phyloP scores from a whole-genome alignment of 2,329 filamentous ascomycete genomes.

The Rutstroemia sp. region DNA sequence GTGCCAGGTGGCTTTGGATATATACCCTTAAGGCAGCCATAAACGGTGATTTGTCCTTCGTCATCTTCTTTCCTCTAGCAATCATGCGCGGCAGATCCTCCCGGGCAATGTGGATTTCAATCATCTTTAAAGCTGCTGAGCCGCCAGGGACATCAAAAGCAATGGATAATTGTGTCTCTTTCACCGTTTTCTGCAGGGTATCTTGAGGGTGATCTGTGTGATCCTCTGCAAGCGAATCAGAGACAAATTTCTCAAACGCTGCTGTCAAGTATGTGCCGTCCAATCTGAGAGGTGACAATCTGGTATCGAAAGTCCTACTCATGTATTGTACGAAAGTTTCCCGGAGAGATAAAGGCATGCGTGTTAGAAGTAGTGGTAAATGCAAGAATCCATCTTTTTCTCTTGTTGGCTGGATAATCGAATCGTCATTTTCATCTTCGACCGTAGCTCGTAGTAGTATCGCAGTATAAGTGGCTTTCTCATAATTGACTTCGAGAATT shows the following conservation, averaged over 20 bases:
- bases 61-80: slow-evolving; percentile 18
- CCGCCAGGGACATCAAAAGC: slow-evolving; percentile 24
- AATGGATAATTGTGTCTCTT: slow-evolving; percentile 22
- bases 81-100: slow-evolving; percentile 32
- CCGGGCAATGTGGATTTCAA: slow-evolving; percentile 36
- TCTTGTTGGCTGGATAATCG: slow-evolving; percentile 8
- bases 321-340: slow-evolving; percentile 37
- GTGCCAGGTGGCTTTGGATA: slow-evolving; percentile 33
- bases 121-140: slow-evolving; percentile 30
- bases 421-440: slow-evolving; percentile 10
- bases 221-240: slow-evolving; percentile 18
- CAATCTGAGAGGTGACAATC: slow-evolving; percentile 32
- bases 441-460: slow-evolving; percentile 20
- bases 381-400: slow-evolving; percentile 31
- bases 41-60: slow-evolving; percentile 28
- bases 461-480: slow-evolving; percentile 25
- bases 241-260: slow-evolving; percentile 26
- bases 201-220: slow-evolving; percentile 14
- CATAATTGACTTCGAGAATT: slow-evolving; percentile 24
- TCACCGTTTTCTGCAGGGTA: slow-evolving; percentile 17
- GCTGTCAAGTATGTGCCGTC: slow-evolving; percentile 31
- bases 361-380: slow-evolving; percentile 37
- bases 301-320: slow-evolving; percentile 36
- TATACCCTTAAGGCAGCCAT: slow-evolving; percentile 34
- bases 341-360: slow-evolving; percentile 37